Evolutionary conservation across 192 early-diverging fungal genomes (phyloP).

Genomic region (Mortierella alpina): DNA sequence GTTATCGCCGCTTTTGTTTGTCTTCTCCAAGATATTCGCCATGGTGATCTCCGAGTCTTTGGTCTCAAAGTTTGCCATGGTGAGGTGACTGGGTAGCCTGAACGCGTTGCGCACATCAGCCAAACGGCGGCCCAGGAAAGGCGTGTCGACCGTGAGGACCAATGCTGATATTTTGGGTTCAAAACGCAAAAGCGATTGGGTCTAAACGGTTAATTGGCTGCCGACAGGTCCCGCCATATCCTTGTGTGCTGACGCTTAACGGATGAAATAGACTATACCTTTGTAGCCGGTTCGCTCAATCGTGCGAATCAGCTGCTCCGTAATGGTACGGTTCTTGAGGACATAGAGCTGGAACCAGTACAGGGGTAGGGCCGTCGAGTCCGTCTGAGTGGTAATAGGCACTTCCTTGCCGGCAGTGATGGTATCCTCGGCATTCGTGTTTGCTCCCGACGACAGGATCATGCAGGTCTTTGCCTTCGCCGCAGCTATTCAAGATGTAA

Average conservation of each 20-base stretch:
- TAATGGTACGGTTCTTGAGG: slow-evolving; percentile 72
- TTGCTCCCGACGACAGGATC: slow-evolving; percentile 70
- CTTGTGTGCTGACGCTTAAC: no score
- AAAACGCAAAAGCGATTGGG: background rate
- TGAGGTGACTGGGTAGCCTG: slow-evolving; percentile 69
- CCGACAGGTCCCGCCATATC: background rate
- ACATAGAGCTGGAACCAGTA: slow-evolving; percentile 88
- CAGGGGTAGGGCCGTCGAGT: slow-evolving; percentile 60
- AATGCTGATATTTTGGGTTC: slow-evolving; percentile 54
- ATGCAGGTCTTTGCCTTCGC: slow-evolving; percentile 84
- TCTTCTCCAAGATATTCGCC: slow-evolving; percentile 39
- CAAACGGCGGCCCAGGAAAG: slow-evolving; percentile 75
- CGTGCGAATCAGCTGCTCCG: slow-evolving; percentile 72
- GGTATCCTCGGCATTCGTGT: slow-evolving; percentile 42
- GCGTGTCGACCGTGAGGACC: slow-evolving; percentile 88
- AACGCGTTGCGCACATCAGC: slow-evolving; percentile 87
- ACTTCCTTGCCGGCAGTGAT: slow-evolving; percentile 66
- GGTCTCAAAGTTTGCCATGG: slow-evolving; percentile 72
- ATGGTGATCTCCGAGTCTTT: slow-evolving; percentile 53
- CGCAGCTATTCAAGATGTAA: slow-evolving; percentile 71
- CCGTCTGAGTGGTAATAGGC: slow-evolving; percentile 57
- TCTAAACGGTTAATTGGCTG: background rate
- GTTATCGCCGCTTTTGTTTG: background rate
- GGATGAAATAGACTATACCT: slow-evolving; percentile 33
- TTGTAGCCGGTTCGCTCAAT: slow-evolving; percentile 84